Percentiles rank a stretch among this genome's conserved stretches.
phyloP scores from a whole-genome alignment of 2,329 filamentous ascomycete species.

The Coleophoma crateriformis region DNA sequence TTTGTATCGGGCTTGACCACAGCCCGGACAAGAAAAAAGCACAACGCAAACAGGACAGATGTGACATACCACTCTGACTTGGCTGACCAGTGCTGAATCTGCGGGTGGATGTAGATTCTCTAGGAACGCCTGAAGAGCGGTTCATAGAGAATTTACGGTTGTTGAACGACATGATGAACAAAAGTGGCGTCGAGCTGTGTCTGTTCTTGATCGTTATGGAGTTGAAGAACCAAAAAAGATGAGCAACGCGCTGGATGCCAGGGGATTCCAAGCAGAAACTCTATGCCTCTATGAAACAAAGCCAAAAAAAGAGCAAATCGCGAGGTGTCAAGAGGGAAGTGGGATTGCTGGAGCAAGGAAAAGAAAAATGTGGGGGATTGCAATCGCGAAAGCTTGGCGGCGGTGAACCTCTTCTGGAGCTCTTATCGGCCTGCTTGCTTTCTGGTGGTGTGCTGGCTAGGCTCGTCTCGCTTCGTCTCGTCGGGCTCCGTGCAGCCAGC shows the following conservation, averaged over 20 bases:
- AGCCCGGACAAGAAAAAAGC: background rate
- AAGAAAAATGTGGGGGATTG: background rate
- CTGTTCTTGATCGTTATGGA: no score
- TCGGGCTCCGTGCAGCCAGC: no score
- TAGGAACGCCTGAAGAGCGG: conserved; percentile 56
- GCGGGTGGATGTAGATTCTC: conserved; percentile 36
- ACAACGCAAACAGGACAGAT: conserved; percentile 3
- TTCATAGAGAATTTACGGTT: conserved; percentile 64
- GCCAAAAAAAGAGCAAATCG: no score
- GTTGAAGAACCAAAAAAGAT: no score
- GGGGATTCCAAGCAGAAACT: no score
- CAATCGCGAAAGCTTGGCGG: background rate
- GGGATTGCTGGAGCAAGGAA: background rate
- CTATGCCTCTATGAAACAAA: no score
- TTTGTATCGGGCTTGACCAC: no score
- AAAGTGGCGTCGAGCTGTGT: background rate
- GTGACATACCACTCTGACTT: conserved; percentile 45
- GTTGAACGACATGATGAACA: conserved; percentile 32
- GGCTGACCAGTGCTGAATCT: conserved; percentile 56
- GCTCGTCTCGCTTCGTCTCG: no score
- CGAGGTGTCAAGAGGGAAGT: background rate
- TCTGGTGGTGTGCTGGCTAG: no score
- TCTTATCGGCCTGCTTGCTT: no score
- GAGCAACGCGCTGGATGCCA: no score
- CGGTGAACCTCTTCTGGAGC: no score